Conservation (phyloP, 768 basidiomycete genomes). For the Lactifluus echinatus region DNA sequence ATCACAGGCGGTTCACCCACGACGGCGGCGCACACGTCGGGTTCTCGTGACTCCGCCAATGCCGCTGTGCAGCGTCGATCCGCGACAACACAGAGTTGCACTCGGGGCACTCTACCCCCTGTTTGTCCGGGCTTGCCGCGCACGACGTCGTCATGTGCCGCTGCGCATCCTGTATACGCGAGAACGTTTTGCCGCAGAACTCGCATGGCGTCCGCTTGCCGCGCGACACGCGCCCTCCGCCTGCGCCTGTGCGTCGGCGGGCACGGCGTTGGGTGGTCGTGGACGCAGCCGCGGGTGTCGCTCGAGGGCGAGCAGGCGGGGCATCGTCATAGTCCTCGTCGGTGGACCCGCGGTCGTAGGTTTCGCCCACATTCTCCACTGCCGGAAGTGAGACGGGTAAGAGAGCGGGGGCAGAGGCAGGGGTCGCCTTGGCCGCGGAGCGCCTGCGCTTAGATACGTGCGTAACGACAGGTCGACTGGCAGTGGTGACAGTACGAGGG, state of each 20-base stretch:
- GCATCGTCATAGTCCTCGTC: background rate
- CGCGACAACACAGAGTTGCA: constrained; percentile 10
- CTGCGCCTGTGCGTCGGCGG: background rate
- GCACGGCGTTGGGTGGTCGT: background rate
- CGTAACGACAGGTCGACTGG: background rate
- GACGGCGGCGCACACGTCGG: background rate
- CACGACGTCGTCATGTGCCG: constrained; percentile 7
- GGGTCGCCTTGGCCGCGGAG: background rate
- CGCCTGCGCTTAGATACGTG: background rate
- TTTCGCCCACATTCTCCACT: no score
- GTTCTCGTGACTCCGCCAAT: constrained; percentile 14
- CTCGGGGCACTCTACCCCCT: constrained; percentile 4
- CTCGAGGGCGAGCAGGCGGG: no score
- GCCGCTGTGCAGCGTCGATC: constrained; percentile 12
- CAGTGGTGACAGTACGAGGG: background rate
- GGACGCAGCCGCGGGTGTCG: background rate
- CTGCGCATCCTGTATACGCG: constrained; percentile 13
- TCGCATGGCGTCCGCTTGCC: background rate
- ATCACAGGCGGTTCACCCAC: background rate
- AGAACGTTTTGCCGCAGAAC: constrained; percentile 2
- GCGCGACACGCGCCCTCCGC: background rate
- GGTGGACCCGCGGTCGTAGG: no score
- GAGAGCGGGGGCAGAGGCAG: constrained; percentile 2
- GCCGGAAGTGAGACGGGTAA: background rate
- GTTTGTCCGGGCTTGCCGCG: background rate